These are phyloP conservation scores for Escallonia rubra DNA, from an alignment of 129 eudicot genomes.

Conservation along the genomic window DNA sequence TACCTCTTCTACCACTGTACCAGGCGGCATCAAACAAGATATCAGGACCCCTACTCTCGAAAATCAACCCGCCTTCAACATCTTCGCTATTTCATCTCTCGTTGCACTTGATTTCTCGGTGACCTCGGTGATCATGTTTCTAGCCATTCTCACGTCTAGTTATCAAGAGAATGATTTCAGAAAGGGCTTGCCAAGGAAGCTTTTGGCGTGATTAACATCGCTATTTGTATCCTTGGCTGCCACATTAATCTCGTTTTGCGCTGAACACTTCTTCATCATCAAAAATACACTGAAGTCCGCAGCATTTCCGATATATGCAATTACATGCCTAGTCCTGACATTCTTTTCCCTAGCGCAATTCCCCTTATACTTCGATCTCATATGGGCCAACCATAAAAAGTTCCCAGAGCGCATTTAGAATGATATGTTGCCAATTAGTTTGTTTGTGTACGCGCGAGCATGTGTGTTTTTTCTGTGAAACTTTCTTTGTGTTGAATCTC, in stretches of 20 bases:
- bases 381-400: conserved; percentile 1
- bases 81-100: conserved; percentile 17
- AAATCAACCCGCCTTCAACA: conserved; percentile 1
- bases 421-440: too few species aligned
- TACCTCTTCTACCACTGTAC: conserved; percentile 10
- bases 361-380: conserved; percentile 10
- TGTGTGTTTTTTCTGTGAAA: too few species aligned
- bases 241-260: conserved; percentile 9
- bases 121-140: conserved; percentile 12
- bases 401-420: conserved; percentile 11
- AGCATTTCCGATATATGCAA: conserved; percentile 4
- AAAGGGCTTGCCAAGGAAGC: conserved; percentile 11
- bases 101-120: conserved; percentile 14
- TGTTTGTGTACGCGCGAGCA: too few species aligned
- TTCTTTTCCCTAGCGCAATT: conserved; percentile 14
- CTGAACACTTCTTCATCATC: conserved; percentile 14
- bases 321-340: conserved; percentile 12
- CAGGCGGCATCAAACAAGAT: conserved; percentile 7
- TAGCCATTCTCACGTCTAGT: conserved; percentile 18
- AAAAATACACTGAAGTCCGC: conserved; percentile 4
- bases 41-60: not conserved
- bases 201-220: conserved; percentile 10
- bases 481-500: too few species aligned
- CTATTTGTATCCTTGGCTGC: conserved; percentile 11
- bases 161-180: conserved; percentile 13